Percentiles rank a stretch among this genome's conserved stretches.
These are phyloP conservation scores for Aspergillus steynii DNA, from an alignment of 495 filamentous ascomycete genomes.

Conservation along the genomic window DNA sequence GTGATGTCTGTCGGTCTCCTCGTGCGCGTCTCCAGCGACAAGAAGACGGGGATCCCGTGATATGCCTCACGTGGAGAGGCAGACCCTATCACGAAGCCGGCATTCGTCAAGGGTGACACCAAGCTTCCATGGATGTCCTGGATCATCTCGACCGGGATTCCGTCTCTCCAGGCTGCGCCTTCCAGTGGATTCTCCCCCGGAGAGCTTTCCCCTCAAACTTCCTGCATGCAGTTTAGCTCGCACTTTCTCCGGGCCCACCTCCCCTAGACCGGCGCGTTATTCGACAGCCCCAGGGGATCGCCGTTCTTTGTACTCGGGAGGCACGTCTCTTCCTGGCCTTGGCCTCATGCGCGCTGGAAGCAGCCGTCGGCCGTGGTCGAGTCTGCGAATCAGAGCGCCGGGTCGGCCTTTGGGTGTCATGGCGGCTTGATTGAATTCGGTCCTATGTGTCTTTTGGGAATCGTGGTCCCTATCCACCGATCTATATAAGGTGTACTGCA, in stretches of 20 bases:
- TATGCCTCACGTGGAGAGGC: background rate
- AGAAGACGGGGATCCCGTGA: background rate
- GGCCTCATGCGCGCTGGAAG: slow-evolving; percentile 7
- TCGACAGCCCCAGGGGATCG: slow-evolving; percentile 9
- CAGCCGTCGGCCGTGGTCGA: background rate
- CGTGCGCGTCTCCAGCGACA: background rate
- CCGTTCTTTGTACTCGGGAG: slow-evolving; percentile 1
- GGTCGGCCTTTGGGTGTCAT: slow-evolving; percentile 9
- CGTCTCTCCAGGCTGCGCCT: background rate
- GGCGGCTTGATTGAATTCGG: background rate
- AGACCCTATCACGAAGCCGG: too few relatives aligned
- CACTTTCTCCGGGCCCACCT: slow-evolving; percentile 8
- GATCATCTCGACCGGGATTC: background rate
- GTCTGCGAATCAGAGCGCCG: slow-evolving; percentile 11
- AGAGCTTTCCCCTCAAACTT: slow-evolving; percentile 1
- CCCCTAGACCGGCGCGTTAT: slow-evolving; percentile 5
- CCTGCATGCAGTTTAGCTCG: slow-evolving; percentile 3
- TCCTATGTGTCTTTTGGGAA: background rate
- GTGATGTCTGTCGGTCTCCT: background rate
- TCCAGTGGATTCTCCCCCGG: background rate
- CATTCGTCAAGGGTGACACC: background rate
- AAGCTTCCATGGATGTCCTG: background rate
- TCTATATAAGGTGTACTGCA: slow-evolving; percentile 4
- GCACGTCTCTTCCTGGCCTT: slow-evolving; percentile 8
- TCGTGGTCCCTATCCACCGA: background rate